phyloP scores from a whole-genome alignment of 2,329 filamentous ascomycete genomes.

The Keithomyces neogunnii region DNA sequence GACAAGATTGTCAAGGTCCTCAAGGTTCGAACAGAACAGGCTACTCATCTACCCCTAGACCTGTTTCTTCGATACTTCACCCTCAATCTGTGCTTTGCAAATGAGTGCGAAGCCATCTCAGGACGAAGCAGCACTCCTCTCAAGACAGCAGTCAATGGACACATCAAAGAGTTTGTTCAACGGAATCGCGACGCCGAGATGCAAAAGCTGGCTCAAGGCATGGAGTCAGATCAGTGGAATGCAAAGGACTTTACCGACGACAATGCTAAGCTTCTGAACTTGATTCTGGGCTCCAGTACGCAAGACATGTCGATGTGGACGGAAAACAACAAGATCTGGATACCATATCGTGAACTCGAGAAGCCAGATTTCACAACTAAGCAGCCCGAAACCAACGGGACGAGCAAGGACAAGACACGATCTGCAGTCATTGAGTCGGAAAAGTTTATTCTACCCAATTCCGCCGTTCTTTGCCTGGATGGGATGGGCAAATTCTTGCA shows the following conservation, averaged over 20 bases:
- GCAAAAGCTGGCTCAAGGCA: constrained; percentile 64
- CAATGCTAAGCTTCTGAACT: constrained; percentile 50
- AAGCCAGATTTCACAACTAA: constrained; percentile 23
- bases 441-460: constrained; percentile 76
- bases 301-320: constrained; percentile 61
- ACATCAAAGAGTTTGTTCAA: constrained; percentile 74
- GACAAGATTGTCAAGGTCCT: constrained; percentile 69
- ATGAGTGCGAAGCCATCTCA: constrained; percentile 79
- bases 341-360: constrained; percentile 33
- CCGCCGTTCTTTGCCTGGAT: constrained; percentile 70
- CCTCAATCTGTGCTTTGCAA: constrained; percentile 73
- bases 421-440: constrained; percentile 76
- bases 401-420: constrained; percentile 54
- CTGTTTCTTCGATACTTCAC: constrained; percentile 76
- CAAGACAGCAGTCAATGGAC: constrained; percentile 71
- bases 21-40: constrained; percentile 69
- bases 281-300: constrained; percentile 62
- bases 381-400: constrained; percentile 37
- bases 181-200: constrained; percentile 63
- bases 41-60: constrained; percentile 55
- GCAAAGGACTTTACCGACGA: constrained; percentile 64
- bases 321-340: constrained; percentile 50
- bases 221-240: constrained; percentile 76
- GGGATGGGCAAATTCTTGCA: constrained; percentile 78
- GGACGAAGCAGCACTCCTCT: constrained; percentile 67